A percentile compares a stretch with the other conserved stretches of the same genome.
Evolutionary conservation across 108 stramenopile species (phyloP).

Genomic region (Asterionellopsis glacialis): DNA sequence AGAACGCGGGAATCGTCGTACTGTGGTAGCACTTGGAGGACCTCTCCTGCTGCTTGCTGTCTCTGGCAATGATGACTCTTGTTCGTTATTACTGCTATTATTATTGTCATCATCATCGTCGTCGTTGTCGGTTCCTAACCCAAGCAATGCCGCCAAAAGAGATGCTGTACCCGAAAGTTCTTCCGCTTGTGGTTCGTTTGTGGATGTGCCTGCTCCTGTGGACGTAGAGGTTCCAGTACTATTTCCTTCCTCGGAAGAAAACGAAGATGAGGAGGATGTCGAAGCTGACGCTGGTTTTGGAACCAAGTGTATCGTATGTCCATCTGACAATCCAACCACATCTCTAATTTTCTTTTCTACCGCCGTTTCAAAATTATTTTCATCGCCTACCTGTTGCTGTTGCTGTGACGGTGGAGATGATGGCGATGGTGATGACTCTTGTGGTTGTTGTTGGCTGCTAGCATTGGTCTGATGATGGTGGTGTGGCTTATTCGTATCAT

Average conservation of each 20-base stretch:
- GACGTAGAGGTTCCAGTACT: not conserved
- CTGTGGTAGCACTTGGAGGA: not conserved
- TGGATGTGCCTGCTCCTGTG: not conserved
- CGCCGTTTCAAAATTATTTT: conserved; percentile 5
- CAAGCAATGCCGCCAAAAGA: conserved; percentile 13
- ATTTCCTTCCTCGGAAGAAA: conserved; percentile 3
- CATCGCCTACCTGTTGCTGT: conserved; percentile 11
- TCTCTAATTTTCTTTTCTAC: conserved; percentile 46
- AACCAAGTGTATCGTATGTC: conserved; percentile 86
- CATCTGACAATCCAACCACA: conserved; percentile 70
- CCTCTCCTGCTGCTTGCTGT: no score
- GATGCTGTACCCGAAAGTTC: conserved; percentile 5
- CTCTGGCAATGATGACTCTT: not conserved
- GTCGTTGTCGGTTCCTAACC: not conserved
- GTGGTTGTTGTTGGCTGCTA: not conserved
- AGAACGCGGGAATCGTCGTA: conserved; percentile 1
- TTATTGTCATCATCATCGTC: not conserved
- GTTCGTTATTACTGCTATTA: not conserved
- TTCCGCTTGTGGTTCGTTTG: not conserved
- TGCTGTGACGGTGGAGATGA: not conserved
- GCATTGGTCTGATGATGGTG: not conserved
- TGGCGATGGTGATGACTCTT: no score
- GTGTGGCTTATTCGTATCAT: not conserved
- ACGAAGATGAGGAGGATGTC: not conserved
- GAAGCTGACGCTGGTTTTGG: conserved; percentile 29